These are phyloP conservation scores for Gynochthodes officinalis DNA, from an alignment of 257 asterid genomes.

Conservation along the genomic window DNA sequence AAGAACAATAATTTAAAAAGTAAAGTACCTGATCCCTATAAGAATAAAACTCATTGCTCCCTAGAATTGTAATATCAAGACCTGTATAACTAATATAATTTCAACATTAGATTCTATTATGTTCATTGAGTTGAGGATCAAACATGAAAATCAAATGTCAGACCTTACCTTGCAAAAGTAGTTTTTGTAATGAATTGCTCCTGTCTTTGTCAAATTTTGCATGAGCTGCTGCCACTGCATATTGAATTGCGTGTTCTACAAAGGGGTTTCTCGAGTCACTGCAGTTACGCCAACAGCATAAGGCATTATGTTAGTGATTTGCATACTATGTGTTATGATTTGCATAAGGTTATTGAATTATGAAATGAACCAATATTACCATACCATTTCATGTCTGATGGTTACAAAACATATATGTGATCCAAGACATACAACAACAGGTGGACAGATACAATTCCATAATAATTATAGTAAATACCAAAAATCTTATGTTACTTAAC, in stretches of 20 bases:
- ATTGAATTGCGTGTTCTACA: conserved; percentile 85
- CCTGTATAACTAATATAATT: conserved; percentile 64
- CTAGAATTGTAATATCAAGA: conserved; percentile 82
- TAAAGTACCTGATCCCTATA: conserved; percentile 77
- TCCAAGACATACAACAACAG: neutral
- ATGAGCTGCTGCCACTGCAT: conserved; percentile 79
- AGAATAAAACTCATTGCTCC: conserved; percentile 92
- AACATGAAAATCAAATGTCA: conserved; percentile 20
- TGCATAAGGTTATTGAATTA: neutral
- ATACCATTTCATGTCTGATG: neutral
- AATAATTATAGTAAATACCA: neutral
- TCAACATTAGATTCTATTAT: conserved; percentile 28
- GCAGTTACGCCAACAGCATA: conserved; percentile 34
- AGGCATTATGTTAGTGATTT: conserved; percentile 13
- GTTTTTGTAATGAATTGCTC: conserved; percentile 61
- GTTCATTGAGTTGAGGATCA: conserved; percentile 14
- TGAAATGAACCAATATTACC: neutral
- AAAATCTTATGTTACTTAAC: conserved; percentile 30
- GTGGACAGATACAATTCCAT: neutral
- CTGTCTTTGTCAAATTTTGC: conserved; percentile 53
- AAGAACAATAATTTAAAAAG: neutral
- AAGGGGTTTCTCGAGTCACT: conserved; percentile 88
- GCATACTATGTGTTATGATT: conserved; percentile 9
- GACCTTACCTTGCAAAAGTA: conserved; percentile 72
- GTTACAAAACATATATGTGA: neutral